Conservation (phyloP, 1,139 yeast genomes). For the Kodamaea ohmeri region DNA sequence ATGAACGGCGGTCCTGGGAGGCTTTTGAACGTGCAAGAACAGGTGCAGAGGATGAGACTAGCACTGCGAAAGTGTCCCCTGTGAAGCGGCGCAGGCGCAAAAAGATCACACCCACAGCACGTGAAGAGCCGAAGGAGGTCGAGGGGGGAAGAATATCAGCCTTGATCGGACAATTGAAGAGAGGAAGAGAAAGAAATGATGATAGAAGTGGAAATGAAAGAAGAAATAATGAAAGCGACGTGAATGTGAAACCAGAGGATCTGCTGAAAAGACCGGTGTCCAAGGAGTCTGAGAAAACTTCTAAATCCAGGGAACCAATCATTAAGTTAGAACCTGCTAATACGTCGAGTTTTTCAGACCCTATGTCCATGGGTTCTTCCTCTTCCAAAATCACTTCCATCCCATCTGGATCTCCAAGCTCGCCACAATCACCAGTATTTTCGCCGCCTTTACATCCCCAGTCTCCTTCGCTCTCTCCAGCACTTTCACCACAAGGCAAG, state of each 20-base stretch:
- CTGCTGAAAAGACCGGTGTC: too few species aligned
- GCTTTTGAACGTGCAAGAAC: conserved; percentile 33
- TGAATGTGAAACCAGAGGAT: too few species aligned
- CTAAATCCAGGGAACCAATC: too few species aligned
- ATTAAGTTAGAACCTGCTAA: too few species aligned
- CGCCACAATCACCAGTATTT: conserved; percentile 11
- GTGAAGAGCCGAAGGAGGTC: conserved; percentile 4
- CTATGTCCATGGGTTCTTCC: too few species aligned
- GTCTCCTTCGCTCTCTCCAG: conserved; percentile 8
- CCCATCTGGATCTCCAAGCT: too few species aligned
- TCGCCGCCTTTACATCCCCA: not conserved
- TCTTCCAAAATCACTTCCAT: too few species aligned
- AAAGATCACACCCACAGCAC: conserved; percentile 19
- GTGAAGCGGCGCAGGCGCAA: conserved; percentile 25
- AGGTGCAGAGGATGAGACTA: conserved; percentile 4
- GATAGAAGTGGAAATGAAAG: not conserved
- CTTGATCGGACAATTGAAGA: conserved; percentile 29
- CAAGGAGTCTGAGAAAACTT: too few species aligned
- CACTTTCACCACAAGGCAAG: conserved; percentile 9
- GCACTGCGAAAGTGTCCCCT: conserved; percentile 4
- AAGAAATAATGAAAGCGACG: not conserved
- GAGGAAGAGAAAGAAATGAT: conserved; percentile 3
- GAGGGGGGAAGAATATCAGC: conserved; percentile 13
- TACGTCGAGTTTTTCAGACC: too few species aligned
- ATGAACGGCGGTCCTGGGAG: conserved; percentile 42